Percentiles rank a stretch among this genome's conserved stretches.
Conservation (phyloP, 2,329 filamentous ascomycete species). For the Ceratocystis cacaofunesta region DNA sequence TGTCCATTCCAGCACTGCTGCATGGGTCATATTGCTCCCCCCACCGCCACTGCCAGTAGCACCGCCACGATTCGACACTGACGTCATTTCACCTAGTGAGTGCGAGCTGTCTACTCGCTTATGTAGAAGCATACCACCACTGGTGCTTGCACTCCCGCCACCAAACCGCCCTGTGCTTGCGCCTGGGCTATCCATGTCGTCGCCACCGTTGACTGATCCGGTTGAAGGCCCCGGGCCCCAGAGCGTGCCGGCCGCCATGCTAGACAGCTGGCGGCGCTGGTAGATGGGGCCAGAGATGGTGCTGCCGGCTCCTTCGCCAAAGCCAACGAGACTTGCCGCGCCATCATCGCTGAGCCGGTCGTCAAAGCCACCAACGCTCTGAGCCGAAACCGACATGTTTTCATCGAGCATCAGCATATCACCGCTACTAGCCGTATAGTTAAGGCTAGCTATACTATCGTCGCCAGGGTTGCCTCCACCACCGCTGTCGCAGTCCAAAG, state of each 20-base stretch:
- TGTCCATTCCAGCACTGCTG: conserved; percentile 14
- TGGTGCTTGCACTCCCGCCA: background rate
- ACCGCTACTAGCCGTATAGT: conserved; percentile 35
- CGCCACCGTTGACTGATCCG: conserved; percentile 4
- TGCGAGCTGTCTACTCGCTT: conserved; percentile 13
- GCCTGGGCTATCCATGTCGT: conserved; percentile 5
- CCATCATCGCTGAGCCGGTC: conserved; percentile 79
- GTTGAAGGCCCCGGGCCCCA: conserved; percentile 4
- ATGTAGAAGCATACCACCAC: background rate
- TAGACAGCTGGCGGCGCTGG: conserved; percentile 30
- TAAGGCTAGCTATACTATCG: conserved; percentile 40
- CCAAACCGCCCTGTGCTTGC: background rate
- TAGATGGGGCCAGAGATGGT: conserved; percentile 69
- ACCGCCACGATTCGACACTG: background rate
- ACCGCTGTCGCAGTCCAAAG: conserved; percentile 50
- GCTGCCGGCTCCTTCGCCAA: conserved; percentile 80
- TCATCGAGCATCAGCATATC: conserved; percentile 25
- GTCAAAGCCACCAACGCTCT: conserved; percentile 37
- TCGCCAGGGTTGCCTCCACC: conserved; percentile 27
- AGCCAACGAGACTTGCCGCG: conserved; percentile 71
- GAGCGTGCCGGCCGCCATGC: background rate
- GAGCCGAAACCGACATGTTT: conserved; percentile 41
- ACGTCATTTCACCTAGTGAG: conserved; percentile 10
- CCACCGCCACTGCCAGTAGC: background rate
- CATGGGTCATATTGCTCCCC: conserved; percentile 9